Conservation (phyloP, 192 early-diverging fungal genomes). For the Allomyces macrogynus region DNA sequence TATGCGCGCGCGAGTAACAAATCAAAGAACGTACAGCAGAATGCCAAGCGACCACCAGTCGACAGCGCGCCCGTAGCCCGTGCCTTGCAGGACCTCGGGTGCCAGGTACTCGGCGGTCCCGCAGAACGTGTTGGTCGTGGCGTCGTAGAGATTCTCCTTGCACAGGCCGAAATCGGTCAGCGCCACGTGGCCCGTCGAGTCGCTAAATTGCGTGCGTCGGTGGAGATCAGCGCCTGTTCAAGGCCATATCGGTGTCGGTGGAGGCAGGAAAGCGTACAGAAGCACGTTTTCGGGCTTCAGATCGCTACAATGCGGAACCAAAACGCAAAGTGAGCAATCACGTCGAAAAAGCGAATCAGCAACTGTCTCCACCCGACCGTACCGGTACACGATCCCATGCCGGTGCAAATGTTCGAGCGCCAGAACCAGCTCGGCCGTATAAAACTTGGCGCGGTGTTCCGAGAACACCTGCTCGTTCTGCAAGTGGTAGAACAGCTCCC, state of each 20-base stretch:
- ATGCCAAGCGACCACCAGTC: conserved; percentile 98
- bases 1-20: too few species aligned
- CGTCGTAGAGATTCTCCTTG: conserved; percentile 20
- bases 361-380: neutral
- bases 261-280: conserved; percentile 9
- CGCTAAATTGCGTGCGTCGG: conserved; percentile 8
- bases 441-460: conserved; percentile 19
- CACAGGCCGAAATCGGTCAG: conserved; percentile 88
- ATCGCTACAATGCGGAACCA: conserved; percentile 42
- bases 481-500: conserved; percentile 42
- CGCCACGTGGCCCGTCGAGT: conserved; percentile 83
- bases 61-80: conserved; percentile 76
- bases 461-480: conserved; percentile 6
- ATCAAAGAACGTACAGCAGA: conserved; percentile 35
- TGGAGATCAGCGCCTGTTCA: too few species aligned
- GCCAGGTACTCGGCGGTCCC: conserved; percentile 45
- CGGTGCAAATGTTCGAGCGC: conserved; percentile 84
- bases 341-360: too few species aligned
- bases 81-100: conserved; percentile 64
- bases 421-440: conserved; percentile 74
- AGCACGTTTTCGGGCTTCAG: conserved; percentile 92
- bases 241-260: too few species aligned
- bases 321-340: too few species aligned
- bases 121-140: neutral
- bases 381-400: conserved; percentile 63